These are phyloP conservation scores for Pseudogymnoascus destructans DNA, from an alignment of 2,329 filamentous ascomycete species.

Conservation along the genomic window DNA sequence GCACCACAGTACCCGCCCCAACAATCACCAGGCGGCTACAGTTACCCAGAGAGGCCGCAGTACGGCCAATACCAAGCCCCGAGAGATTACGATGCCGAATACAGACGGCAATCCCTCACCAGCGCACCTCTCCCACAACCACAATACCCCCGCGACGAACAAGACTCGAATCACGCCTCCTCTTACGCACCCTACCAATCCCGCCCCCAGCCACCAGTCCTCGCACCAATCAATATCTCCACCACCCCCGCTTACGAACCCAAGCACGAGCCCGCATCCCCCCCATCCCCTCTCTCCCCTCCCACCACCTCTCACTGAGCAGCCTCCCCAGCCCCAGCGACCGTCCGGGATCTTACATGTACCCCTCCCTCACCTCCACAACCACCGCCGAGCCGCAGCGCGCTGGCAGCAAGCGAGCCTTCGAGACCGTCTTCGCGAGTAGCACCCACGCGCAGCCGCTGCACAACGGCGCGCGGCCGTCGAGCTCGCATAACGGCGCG, in stretches of 20 bases:
- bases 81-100: constrained; percentile 15
- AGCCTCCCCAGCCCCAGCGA: background rate
- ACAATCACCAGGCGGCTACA: background rate
- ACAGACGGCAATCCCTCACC: constrained; percentile 12
- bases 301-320: constrained; percentile 10
- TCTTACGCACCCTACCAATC: background rate
- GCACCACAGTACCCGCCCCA: constrained; percentile 9
- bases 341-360: background rate
- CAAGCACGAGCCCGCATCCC: constrained; percentile 17
- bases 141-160: background rate
- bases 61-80: background rate
- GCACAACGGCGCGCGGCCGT: constrained; percentile 32
- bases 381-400: constrained; percentile 16
- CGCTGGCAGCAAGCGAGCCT: constrained; percentile 20
- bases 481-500: constrained; percentile 18
- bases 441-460: constrained; percentile 26
- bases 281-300: constrained; percentile 18
- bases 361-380: constrained; percentile 11
- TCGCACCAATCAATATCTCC: constrained; percentile 14
- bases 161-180: background rate
- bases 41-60: constrained; percentile 13
- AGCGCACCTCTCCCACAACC: background rate
- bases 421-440: constrained; percentile 18
- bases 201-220: background rate
- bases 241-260: constrained; percentile 10